Evolutionary conservation across 1,284 basidiomycete species (phyloP).

Genomic region (Puccinia coronata): DNA sequence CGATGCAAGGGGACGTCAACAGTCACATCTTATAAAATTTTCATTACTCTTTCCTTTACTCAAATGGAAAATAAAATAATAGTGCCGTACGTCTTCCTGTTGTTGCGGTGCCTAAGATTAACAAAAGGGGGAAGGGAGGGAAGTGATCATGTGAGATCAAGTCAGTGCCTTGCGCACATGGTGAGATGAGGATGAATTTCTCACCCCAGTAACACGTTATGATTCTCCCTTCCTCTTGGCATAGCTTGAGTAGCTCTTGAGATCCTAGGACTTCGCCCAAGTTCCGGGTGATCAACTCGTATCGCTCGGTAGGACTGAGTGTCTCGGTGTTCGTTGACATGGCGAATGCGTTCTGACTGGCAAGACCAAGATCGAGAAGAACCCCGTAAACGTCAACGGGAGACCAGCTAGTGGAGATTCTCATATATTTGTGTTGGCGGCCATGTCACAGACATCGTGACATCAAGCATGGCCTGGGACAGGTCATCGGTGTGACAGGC

Average conservation of each 20-base stretch:
- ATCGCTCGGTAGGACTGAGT: conserved; percentile 66
- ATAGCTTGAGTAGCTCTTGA: conserved; percentile 77
- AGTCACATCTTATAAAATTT: background rate
- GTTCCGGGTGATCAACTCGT: conserved; percentile 79
- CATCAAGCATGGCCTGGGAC: no score
- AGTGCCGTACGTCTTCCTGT: conserved; percentile 83
- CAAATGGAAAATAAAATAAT: background rate
- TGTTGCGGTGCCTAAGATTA: conserved; percentile 74
- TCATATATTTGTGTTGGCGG: no score
- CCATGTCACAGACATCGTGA: no score
- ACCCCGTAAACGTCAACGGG: no score
- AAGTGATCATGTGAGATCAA: no score
- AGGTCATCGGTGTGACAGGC: no score
- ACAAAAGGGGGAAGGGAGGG: conserved; percentile 8
- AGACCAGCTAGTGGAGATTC: no score
- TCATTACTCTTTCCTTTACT: conserved; percentile 5
- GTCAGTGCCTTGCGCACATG: no score
- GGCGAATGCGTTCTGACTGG: background rate
- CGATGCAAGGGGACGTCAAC: conserved; percentile 8
- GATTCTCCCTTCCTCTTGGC: conserved; percentile 71
- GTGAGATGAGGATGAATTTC: no score
- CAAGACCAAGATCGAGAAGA: no score
- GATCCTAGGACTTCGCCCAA: conserved; percentile 85
- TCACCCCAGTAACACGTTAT: conserved; percentile 85
- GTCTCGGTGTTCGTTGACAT: conserved; percentile 10